These are phyloP conservation scores for Lepraria neglecta DNA, from an alignment of 495 filamentous ascomycete species.

Conservation along the genomic window DNA sequence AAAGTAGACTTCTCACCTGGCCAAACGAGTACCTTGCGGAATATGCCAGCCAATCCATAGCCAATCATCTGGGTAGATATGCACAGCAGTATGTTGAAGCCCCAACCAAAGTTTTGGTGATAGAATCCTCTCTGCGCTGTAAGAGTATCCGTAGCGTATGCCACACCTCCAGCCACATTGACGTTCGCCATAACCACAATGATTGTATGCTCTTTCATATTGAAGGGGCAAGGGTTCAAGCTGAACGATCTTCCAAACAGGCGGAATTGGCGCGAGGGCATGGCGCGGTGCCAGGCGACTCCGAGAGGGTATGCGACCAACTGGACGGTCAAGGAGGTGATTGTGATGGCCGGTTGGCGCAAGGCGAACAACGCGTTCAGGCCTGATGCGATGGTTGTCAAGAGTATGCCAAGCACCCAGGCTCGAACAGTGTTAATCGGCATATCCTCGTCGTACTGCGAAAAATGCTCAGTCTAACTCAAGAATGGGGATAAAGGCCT, in stretches of 20 bases:
- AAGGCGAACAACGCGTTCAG: slow-evolving; percentile 68
- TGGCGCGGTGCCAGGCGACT: slow-evolving; percentile 49
- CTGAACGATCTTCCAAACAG: slow-evolving; percentile 51
- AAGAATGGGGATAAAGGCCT: not conserved
- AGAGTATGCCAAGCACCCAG: slow-evolving; percentile 62
- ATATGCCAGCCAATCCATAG: slow-evolving; percentile 67
- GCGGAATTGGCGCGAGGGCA: slow-evolving; percentile 48
- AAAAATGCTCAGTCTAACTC: slow-evolving; percentile 28
- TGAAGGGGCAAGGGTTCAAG: slow-evolving; percentile 69
- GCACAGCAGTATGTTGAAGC: slow-evolving; percentile 61
- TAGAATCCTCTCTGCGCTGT: slow-evolving; percentile 63
- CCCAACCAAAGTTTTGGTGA: slow-evolving; percentile 57
- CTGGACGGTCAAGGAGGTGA: slow-evolving; percentile 63
- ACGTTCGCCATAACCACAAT: slow-evolving; percentile 69
- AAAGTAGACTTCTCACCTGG: slow-evolving; percentile 24
- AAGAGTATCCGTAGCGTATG: slow-evolving; percentile 64
- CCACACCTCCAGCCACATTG: slow-evolving; percentile 49
- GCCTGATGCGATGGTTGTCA: slow-evolving; percentile 59
- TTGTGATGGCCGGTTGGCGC: slow-evolving; percentile 56
- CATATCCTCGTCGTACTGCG: slow-evolving; percentile 54
- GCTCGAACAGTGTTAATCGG: slow-evolving; percentile 64
- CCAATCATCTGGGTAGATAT: slow-evolving; percentile 69
- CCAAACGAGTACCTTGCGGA: slow-evolving; percentile 58
- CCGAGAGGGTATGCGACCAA: slow-evolving; percentile 66
- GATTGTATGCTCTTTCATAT: slow-evolving; percentile 72